These are phyloP conservation scores for Trichoderma koningii DNA, from an alignment of 2,329 filamentous ascomycete genomes.

Conservation along the genomic window DNA sequence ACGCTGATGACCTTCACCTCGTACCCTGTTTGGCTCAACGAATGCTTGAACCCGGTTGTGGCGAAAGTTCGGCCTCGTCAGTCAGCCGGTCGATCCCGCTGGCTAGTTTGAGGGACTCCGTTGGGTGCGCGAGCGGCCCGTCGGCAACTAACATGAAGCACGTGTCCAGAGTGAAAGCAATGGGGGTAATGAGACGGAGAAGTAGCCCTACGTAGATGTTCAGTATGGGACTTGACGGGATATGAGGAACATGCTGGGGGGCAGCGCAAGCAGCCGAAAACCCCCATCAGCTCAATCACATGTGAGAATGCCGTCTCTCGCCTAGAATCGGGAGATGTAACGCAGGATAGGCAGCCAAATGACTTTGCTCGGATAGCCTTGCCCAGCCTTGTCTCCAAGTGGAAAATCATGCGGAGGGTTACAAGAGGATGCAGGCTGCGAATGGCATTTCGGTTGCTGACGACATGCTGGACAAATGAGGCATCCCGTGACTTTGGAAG, in stretches of 20 bases:
- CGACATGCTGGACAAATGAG: not conserved
- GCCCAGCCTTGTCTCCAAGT: not conserved
- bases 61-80: not conserved
- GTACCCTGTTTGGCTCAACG: not conserved
- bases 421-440: not conserved
- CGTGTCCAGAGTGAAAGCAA: no score
- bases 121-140: no score
- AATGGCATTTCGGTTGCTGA: not conserved
- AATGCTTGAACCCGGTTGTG: not conserved
- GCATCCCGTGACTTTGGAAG: not conserved
- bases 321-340: no score
- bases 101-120: not conserved
- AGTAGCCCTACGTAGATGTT: no score
- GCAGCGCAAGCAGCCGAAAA: no score
- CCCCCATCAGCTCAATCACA: no score
- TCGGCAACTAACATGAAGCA: no score
- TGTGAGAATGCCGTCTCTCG: no score
- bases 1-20: not conserved
- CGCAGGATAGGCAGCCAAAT: no score
- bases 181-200: no score
- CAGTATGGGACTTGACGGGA: no score
- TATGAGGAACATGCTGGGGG: no score
- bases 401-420: not conserved
- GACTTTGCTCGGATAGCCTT: not conserved
- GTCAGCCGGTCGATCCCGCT: not conserved